phyloP scores from a whole-genome alignment of 371 early-diverging fungal species.

The Coemansia sp. region DNA sequence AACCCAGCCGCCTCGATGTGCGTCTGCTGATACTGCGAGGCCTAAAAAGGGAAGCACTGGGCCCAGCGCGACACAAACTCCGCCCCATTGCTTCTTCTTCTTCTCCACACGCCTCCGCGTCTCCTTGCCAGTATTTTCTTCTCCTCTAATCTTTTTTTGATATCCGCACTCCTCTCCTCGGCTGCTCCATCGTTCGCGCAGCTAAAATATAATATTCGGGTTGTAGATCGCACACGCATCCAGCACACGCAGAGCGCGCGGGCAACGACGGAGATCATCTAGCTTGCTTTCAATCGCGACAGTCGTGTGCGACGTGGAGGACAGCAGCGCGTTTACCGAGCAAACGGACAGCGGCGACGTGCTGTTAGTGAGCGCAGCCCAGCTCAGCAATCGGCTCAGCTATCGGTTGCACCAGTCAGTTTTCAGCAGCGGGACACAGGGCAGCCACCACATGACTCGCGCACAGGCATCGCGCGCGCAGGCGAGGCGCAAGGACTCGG shows the following conservation, averaged over 20 bases:
- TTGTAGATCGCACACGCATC: neutral
- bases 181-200: no score
- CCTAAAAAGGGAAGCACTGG: neutral
- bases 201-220: no score
- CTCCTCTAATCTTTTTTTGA: no score
- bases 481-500: neutral
- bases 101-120: neutral
- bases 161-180: no score
- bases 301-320: neutral
- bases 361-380: neutral
- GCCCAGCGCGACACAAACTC: neutral
- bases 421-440: neutral
- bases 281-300: neutral
- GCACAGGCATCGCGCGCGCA: neutral
- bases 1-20: neutral
- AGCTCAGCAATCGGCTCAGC: neutral
- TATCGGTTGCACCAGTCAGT: neutral
- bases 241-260: neutral
- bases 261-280: neutral
- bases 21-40: constrained; percentile 4
- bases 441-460: neutral
- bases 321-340: neutral
- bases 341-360: neutral
- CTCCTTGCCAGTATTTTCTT: neutral
- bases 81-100: neutral